Evolutionary conservation across 805 yeast genomes (phyloP).

Genomic region (Tetrapisispora taiwanensis): DNA sequence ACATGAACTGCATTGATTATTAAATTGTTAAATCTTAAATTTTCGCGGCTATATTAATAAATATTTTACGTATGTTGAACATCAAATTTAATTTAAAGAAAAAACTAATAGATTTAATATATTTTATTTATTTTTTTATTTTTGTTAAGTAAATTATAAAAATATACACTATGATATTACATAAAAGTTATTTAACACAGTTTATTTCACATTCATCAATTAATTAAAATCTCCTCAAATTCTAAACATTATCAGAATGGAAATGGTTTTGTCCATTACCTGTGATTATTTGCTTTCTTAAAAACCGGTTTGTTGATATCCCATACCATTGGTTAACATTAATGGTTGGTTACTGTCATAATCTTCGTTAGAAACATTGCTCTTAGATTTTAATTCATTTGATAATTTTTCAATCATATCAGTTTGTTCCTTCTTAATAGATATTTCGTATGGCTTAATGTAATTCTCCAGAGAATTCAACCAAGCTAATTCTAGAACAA

Average conservation of each 20-base stretch:
- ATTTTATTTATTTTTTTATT: background rate
- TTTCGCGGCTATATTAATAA: too few species aligned
- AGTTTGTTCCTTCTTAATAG: slow-evolving; percentile 71
- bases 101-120: background rate
- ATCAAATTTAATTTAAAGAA: too few species aligned
- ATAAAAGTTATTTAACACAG: slow-evolving; percentile 1
- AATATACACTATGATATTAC: slow-evolving; percentile 1
- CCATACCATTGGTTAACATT: slow-evolving; percentile 36
- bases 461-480: slow-evolving; percentile 72
- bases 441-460: slow-evolving; percentile 85
- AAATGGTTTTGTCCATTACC: background rate
- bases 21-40: too few species aligned
- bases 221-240: slow-evolving; percentile 1
- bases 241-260: background rate
- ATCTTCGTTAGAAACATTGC: slow-evolving; percentile 42
- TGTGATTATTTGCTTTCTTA: background rate
- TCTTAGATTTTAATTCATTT: slow-evolving; percentile 56
- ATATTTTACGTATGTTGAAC: too few species aligned
- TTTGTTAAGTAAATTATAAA: background rate
- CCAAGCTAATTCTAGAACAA: slow-evolving; percentile 87
- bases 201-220: background rate
- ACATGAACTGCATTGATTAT: slow-evolving; percentile 1
- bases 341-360: slow-evolving; percentile 55
- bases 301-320: slow-evolving; percentile 4
- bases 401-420: slow-evolving; percentile 52